Percentiles rank a stretch among this genome's conserved stretches.
phyloP scores from a whole-genome alignment of 768 basidiomycete species.

The Boletus fagicola region DNA sequence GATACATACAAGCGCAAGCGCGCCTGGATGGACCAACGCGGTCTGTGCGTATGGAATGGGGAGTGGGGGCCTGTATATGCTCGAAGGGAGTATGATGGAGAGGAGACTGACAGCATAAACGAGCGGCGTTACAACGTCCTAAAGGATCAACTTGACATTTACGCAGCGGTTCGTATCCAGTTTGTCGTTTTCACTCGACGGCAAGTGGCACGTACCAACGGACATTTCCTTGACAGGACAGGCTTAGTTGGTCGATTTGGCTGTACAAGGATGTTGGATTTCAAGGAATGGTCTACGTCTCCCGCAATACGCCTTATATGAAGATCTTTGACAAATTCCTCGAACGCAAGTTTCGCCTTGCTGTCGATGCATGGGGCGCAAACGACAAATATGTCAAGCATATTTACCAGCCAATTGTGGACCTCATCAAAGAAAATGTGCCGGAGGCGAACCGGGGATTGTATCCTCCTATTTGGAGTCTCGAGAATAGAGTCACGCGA shows the following conservation, averaged over 20 bases:
- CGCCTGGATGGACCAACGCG: not conserved
- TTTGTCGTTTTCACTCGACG: not conserved
- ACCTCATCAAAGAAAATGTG: no score
- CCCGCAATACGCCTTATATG: constrained; percentile 22
- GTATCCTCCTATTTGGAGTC: constrained; percentile 25
- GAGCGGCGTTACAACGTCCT: no score
- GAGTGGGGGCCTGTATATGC: not conserved
- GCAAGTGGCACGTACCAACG: not conserved
- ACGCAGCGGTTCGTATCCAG: not conserved
- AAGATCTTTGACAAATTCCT: no score
- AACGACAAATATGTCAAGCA: no score
- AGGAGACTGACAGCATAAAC: not conserved
- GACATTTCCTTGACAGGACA: not conserved
- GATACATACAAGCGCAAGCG: not conserved
- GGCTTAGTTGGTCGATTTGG: no score
- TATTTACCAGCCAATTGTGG: no score
- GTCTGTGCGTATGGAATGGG: not conserved
- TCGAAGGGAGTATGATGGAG: not conserved
- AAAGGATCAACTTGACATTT: not conserved
- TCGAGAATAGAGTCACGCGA: constrained; percentile 19
- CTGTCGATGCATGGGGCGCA: no score
- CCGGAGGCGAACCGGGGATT: no score
- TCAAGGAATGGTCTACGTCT: constrained; percentile 40
- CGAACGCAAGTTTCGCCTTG: no score
- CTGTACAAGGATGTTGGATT: not conserved